A percentile compares a stretch with the other conserved stretches of the same genome.
These are phyloP conservation scores for Echium plantagineum DNA, from an alignment of 257 asterid species.

Conservation along the genomic window DNA sequence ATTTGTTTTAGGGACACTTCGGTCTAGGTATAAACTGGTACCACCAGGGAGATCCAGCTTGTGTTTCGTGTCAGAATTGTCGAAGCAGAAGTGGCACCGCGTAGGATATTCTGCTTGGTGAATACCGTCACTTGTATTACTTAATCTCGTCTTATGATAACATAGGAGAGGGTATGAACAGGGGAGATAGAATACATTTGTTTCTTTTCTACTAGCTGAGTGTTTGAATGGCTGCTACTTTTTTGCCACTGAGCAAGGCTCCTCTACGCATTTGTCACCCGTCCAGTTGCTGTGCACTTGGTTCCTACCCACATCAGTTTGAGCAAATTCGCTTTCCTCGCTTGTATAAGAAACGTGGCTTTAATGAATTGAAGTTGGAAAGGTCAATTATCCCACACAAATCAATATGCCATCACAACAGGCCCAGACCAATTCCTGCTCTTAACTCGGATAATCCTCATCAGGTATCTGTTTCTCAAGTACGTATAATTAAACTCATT, in stretches of 20 bases:
- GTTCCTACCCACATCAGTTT: conserved; percentile 16
- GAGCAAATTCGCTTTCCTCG: conserved; percentile 12
- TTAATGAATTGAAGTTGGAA: conserved; percentile 21
- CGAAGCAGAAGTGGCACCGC: background rate
- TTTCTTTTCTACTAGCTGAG: background rate
- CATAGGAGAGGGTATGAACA: background rate
- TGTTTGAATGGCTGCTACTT: conserved; percentile 38
- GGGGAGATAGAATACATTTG: background rate
- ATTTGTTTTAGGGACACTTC: background rate
- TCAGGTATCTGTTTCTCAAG: conserved; percentile 29
- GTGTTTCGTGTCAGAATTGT: background rate
- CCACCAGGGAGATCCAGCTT: background rate
- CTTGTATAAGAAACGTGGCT: conserved; percentile 8
- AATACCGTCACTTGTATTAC: background rate
- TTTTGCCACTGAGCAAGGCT: conserved; percentile 31
- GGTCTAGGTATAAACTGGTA: background rate
- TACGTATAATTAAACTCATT: background rate
- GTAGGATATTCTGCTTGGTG: background rate
- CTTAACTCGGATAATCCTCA: conserved; percentile 38
- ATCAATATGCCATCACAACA: conserved; percentile 13
- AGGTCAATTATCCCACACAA: conserved; percentile 18
- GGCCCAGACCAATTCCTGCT: conserved; percentile 30
- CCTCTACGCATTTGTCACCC: conserved; percentile 25
- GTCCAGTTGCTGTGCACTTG: conserved; percentile 17
- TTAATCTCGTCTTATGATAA: background rate